These are phyloP conservation scores for Fusarium fujikuroi DNA, from an alignment of 2,329 filamentous ascomycete species.

Conservation along the genomic window DNA sequence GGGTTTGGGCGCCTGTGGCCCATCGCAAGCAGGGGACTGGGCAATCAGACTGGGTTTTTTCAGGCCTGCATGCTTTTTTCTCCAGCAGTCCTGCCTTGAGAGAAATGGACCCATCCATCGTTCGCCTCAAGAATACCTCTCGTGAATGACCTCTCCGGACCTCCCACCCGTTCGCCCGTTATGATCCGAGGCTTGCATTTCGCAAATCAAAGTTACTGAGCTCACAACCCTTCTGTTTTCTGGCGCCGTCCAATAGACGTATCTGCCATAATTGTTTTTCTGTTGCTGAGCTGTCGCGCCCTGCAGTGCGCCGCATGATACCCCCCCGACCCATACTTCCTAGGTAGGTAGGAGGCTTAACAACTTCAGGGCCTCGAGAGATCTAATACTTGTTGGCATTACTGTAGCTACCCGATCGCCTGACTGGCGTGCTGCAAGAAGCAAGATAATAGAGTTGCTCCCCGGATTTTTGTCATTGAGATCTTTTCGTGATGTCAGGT, in stretches of 20 bases:
- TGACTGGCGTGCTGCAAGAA: slow-evolving; percentile 50
- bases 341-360: slow-evolving; percentile 35
- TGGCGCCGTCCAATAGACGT: slow-evolving; percentile 33
- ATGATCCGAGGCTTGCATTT: slow-evolving; percentile 48
- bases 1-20: slow-evolving; percentile 36
- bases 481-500: slow-evolving; percentile 43
- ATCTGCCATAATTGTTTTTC: slow-evolving; percentile 5
- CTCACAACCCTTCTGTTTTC: slow-evolving; percentile 32
- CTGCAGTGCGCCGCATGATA: slow-evolving; percentile 42
- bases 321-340: slow-evolving; percentile 37
- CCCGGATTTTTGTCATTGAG: slow-evolving; percentile 41
- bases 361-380: slow-evolving; percentile 33
- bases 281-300: slow-evolving; percentile 38
- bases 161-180: slow-evolving; percentile 49
- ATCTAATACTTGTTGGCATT: slow-evolving; percentile 43
- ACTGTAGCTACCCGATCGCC: slow-evolving; percentile 50
- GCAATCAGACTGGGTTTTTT: slow-evolving; percentile 26
- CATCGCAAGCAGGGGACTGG: slow-evolving; percentile 42
- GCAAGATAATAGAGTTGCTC: slow-evolving; percentile 48
- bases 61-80: slow-evolving; percentile 42
- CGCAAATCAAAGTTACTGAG: slow-evolving; percentile 42
- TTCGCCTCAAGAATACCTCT: slow-evolving; percentile 37
- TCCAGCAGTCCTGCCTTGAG: slow-evolving; percentile 12
- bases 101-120: slow-evolving; percentile 34
- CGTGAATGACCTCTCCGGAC: slow-evolving; percentile 47